phyloP scores from a whole-genome alignment of 2,329 filamentous ascomycete genomes.

The Rhexocercosporidium sp. region DNA sequence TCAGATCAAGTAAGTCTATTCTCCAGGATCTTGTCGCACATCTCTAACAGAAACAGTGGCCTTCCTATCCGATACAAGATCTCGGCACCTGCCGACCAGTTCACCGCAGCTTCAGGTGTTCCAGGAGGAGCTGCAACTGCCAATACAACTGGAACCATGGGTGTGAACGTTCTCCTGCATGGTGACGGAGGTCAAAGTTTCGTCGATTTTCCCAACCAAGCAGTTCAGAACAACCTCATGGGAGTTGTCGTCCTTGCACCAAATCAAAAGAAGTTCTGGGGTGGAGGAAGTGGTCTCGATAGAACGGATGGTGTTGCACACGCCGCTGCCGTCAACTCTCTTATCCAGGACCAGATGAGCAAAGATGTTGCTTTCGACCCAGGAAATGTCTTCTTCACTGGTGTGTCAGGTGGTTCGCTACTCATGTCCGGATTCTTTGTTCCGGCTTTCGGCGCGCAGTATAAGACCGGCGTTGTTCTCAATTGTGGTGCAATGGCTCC shows the following conservation, averaged over 20 bases:
- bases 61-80: conserved; percentile 61
- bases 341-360: conserved; percentile 55
- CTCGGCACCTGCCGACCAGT: conserved; percentile 58
- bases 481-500: conserved; percentile 61
- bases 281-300: conserved; percentile 56
- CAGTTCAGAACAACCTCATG: conserved; percentile 79
- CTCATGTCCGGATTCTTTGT: conserved; percentile 62
- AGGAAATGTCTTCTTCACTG: conserved; percentile 60
- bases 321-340: conserved; percentile 59
- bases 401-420: conserved; percentile 60
- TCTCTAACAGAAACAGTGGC: conserved; percentile 45
- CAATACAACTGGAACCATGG: conserved; percentile 46
- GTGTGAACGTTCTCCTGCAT: conserved; percentile 63
- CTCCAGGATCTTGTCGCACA: neutral
- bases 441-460: conserved; percentile 49
- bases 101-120: conserved; percentile 55
- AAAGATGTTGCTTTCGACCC: conserved; percentile 59
- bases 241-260: conserved; percentile 72
- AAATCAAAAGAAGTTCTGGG: conserved; percentile 62
- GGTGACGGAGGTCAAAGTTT: conserved; percentile 65
- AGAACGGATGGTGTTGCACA: conserved; percentile 61
- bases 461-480: conserved; percentile 54
- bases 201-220: conserved; percentile 81
- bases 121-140: conserved; percentile 47
- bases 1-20: conserved; percentile 53